These are phyloP conservation scores for Voacanga thouarsii DNA, from an alignment of 257 asterid genomes.

Conservation along the genomic window DNA sequence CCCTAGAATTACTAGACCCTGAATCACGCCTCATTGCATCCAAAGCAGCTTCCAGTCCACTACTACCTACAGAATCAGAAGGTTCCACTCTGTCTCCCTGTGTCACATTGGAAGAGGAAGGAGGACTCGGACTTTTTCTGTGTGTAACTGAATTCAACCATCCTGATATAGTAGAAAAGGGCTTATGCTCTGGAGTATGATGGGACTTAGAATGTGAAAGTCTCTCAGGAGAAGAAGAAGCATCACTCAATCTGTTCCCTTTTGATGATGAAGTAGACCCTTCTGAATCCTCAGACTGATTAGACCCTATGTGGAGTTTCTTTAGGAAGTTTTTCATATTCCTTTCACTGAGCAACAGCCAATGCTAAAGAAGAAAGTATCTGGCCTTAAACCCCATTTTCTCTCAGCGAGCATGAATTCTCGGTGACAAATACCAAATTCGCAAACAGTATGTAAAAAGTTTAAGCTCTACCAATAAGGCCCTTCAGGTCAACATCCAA, in stretches of 20 bases:
- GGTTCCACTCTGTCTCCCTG: conserved; percentile 58
- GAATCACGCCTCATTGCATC: conserved; percentile 62
- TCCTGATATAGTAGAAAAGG: conserved; percentile 81
- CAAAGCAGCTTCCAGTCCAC: conserved; percentile 62
- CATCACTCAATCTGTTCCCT: conserved; percentile 47
- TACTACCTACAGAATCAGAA: conserved; percentile 66
- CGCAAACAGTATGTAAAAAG: conserved; percentile 22
- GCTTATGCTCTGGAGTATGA: conserved; percentile 55
- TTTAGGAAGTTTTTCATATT: conserved; percentile 76
- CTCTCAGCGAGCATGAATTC: conserved; percentile 48
- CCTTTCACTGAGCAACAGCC: conserved; percentile 28
- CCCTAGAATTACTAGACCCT: conserved; percentile 64
- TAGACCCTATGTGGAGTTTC: conserved; percentile 78
- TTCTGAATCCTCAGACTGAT: conserved; percentile 68
- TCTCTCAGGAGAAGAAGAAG: conserved; percentile 49
- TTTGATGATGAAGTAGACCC: conserved; percentile 64
- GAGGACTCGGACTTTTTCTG: conserved; percentile 69
- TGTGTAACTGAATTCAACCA: conserved; percentile 84
- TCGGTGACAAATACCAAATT: conserved; percentile 22
- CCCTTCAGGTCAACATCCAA: conserved; percentile 41
- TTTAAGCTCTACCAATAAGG: conserved; percentile 26
- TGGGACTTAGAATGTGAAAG: conserved; percentile 43
- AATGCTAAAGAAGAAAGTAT: conserved; percentile 48
- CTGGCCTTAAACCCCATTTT: conserved; percentile 54
- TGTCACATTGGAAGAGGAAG: conserved; percentile 56